These are phyloP conservation scores for Gnaphalium uliginosum DNA, from an alignment of 129 eudicot genomes.

Conservation along the genomic window DNA sequence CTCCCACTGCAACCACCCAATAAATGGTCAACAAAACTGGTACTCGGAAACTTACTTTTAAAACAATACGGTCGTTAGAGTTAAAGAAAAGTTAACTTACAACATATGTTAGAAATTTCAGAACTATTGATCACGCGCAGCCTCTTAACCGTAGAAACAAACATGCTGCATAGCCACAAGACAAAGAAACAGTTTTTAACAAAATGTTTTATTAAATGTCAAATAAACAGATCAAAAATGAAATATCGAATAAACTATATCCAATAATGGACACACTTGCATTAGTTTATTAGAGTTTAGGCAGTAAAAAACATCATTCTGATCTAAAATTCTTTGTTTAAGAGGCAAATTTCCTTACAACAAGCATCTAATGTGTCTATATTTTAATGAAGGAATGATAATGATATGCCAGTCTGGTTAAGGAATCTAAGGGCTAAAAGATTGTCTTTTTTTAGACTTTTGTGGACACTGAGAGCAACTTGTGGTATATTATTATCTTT, in stretches of 20 bases:
- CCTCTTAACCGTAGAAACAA: conserved; percentile 85
- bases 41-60: not conserved
- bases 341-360: conserved; percentile 24
- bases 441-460: conserved; percentile 14
- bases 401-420: conserved; percentile 20
- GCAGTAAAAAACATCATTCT: conserved; percentile 21
- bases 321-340: conserved; percentile 25
- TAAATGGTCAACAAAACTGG: not conserved
- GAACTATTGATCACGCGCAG: conserved; percentile 87
- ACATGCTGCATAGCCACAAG: conserved; percentile 69
- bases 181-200: not conserved
- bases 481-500: conserved; percentile 19
- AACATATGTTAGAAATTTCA: conserved; percentile 56
- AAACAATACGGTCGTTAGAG: not conserved
- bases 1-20: conserved; percentile 43
- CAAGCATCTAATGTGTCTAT: conserved; percentile 31
- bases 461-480: conserved; percentile 28
- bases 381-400: conserved; percentile 20
- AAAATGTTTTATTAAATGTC: not conserved
- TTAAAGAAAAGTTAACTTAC: conserved; percentile 42
- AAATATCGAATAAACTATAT: not conserved
- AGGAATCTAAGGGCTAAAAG: conserved; percentile 24
- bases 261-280: conserved; percentile 28
- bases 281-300: conserved; percentile 31
- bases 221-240: conserved; percentile 12